These are phyloP conservation scores for Penicillium coffeae DNA, from an alignment of 495 filamentous ascomycete genomes.

Conservation along the genomic window DNA sequence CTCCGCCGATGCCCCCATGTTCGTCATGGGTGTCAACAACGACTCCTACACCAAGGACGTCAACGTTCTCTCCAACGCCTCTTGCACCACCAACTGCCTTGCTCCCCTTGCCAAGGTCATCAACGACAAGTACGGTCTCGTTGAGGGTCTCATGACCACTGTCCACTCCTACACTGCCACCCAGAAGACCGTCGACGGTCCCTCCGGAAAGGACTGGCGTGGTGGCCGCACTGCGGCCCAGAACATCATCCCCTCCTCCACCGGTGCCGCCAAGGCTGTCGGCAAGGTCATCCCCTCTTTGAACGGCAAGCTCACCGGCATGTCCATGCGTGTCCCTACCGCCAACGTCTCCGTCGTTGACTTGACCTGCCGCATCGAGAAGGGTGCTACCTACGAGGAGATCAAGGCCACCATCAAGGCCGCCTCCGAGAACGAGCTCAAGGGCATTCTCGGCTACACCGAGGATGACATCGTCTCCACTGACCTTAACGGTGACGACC, in stretches of 20 bases:
- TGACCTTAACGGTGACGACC: constrained; percentile 85
- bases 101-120: constrained; percentile 98
- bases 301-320: constrained; percentile 99
- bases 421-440: constrained; percentile 76
- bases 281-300: constrained; percentile 97
- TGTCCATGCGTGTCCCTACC: constrained; percentile 98
- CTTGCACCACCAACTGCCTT: constrained; percentile 99
- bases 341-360: constrained; percentile 99
- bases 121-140: constrained; percentile 93
- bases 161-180: constrained; percentile 99
- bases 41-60: constrained; percentile 83
- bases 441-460: constrained; percentile 91
- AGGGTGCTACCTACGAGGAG: constrained; percentile 80
- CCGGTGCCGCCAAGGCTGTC: constrained; percentile 98
- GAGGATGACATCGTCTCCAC: constrained; percentile 96
- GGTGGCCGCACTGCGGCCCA: constrained; percentile 96
- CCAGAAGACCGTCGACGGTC: constrained; percentile 98
- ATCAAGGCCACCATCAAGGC: constrained; percentile 93
- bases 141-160: constrained; percentile 99
- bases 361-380: constrained; percentile 91
- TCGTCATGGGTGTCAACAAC: constrained; percentile 99
- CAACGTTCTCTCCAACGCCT: constrained; percentile 96
- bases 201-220: constrained; percentile 98
- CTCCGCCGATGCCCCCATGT: constrained; percentile 98
- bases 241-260: constrained; percentile 99